A percentile compares a stretch with the other conserved stretches of the same genome.
These are phyloP conservation scores for Candolleomyces aberdarensis DNA, from an alignment of 768 basidiomycete species.

Conservation along the genomic window DNA sequence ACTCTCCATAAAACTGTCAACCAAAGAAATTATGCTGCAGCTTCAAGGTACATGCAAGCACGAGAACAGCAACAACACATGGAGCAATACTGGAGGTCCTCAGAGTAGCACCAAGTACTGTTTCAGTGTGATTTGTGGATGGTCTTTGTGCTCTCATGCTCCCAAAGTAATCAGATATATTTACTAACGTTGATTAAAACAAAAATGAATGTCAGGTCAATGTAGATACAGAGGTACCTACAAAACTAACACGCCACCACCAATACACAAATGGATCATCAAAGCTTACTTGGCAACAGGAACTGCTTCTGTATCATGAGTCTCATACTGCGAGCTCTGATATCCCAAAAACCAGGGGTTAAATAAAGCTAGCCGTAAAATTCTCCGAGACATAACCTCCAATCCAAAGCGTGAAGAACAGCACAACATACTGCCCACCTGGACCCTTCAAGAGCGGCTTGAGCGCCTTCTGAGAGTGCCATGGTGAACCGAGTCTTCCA, in stretches of 20 bases:
- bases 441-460: conserved; percentile 31
- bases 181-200: conserved; percentile 28
- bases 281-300: conserved; percentile 31
- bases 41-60: no score
- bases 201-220: conserved; percentile 8
- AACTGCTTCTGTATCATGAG: conserved; percentile 29
- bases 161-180: conserved; percentile 43
- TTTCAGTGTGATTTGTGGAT: conserved; percentile 49
- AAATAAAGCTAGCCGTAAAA: conserved; percentile 18
- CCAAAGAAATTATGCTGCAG: no score
- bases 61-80: no score
- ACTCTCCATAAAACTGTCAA: no score
- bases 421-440: conserved; percentile 26
- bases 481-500: conserved; percentile 56
- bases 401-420: conserved; percentile 28
- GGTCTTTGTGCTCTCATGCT: conserved; percentile 43
- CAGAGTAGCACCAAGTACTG: conserved; percentile 59
- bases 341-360: conserved; percentile 40
- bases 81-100: no score
- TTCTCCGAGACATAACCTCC: conserved; percentile 20
- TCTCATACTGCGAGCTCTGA: conserved; percentile 48
- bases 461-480: conserved; percentile 50
- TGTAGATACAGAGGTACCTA: conserved; percentile 10
- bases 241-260: no score
- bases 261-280: not conserved